These are phyloP conservation scores for Cercospora zeae-maydis DNA, from an alignment of 2,329 filamentous ascomycete species.

Conservation along the genomic window DNA sequence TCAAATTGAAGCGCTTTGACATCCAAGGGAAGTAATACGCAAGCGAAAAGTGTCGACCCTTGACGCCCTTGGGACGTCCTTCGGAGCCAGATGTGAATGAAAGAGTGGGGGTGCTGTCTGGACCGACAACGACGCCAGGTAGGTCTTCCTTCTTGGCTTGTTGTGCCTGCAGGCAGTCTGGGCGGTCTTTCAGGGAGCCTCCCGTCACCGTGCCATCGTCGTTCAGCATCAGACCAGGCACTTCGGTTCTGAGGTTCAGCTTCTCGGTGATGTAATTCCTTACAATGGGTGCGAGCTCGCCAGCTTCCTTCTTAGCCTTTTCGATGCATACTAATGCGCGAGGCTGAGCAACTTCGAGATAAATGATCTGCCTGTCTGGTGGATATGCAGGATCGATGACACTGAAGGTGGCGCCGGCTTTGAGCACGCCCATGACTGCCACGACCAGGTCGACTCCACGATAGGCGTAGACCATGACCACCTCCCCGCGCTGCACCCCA, in stretches of 20 bases:
- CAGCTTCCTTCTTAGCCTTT: constrained; percentile 65
- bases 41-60: constrained; percentile 80
- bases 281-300: constrained; percentile 59
- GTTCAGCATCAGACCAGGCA: constrained; percentile 68
- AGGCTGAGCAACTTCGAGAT: constrained; percentile 75
- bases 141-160: constrained; percentile 52
- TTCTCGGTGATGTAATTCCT: constrained; percentile 68
- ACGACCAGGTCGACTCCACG: constrained; percentile 74
- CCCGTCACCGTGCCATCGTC: constrained; percentile 71
- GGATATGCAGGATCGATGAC: constrained; percentile 80
- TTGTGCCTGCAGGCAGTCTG: constrained; percentile 62
- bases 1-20: constrained; percentile 74
- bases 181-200: constrained; percentile 57
- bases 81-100: constrained; percentile 63
- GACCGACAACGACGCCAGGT: constrained; percentile 75
- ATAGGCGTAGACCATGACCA: constrained; percentile 89
- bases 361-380: constrained; percentile 74
- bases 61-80: constrained; percentile 79
- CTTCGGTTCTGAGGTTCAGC: constrained; percentile 66
- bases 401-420: constrained; percentile 58
- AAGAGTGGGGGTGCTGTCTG: constrained; percentile 76
- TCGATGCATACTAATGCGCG: constrained; percentile 69
- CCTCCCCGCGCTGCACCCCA: constrained; percentile 74
- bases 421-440: constrained; percentile 70
- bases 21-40: constrained; percentile 92